Evolutionary conservation across 345 rosid species (phyloP).

Genomic region (Litchi chinensis): DNA sequence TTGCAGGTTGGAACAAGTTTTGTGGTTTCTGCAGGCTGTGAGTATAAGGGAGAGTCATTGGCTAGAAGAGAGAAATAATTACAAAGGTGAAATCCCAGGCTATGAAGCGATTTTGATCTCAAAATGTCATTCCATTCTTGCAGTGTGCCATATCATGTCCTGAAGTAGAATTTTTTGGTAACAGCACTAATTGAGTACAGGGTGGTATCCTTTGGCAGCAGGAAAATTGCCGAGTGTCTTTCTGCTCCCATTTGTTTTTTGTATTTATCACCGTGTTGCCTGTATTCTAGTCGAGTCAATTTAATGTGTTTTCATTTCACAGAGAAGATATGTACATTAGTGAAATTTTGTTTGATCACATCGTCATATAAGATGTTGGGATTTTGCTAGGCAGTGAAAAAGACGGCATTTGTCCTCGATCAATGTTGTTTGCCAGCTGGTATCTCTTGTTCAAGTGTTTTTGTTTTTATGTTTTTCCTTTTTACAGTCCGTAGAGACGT

Average conservation of each 20-base stretch:
- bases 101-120: neutral
- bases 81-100: neutral
- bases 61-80: constrained; percentile 65
- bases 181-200: constrained; percentile 12
- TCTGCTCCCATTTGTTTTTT: neutral
- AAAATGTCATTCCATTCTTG: constrained; percentile 6
- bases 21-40: constrained; percentile 68
- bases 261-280: neutral
- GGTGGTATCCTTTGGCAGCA: constrained; percentile 8
- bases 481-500: neutral
- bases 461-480: neutral
- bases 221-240: constrained; percentile 3
- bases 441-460: neutral
- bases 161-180: neutral
- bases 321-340: neutral
- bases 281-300: neutral
- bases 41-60: constrained; percentile 82
- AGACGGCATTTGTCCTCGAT: no score
- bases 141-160: neutral
- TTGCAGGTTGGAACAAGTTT: constrained; percentile 83
- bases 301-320: neutral
- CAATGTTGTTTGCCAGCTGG: neutral
- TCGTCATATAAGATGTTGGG: neutral
- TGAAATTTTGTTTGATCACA: neutral
- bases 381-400: neutral